phyloP scores from a whole-genome alignment of 176 grass and related monocot species.

The sorghum (Sorghum bicolor) region DNA sequence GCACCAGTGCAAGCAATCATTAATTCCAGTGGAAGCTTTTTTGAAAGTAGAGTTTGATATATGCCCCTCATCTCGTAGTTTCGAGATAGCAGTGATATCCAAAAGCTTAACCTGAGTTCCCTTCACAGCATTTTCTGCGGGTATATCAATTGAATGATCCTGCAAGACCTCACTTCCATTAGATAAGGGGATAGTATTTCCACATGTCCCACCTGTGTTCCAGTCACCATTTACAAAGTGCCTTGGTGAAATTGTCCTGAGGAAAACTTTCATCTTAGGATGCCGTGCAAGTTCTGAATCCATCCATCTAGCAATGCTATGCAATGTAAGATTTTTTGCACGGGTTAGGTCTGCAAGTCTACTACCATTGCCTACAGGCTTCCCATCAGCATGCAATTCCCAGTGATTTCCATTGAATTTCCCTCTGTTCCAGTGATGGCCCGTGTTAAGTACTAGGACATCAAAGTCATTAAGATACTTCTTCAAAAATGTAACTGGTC shows the following conservation, averaged over 20 bases:
- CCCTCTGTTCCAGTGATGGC: slow-evolving; percentile 98
- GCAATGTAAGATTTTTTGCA: slow-evolving; percentile 75
- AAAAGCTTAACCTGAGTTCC: slow-evolving; percentile 73
- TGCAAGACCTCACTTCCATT: slow-evolving; percentile 65
- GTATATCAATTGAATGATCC: slow-evolving; percentile 65
- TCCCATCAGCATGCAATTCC: slow-evolving; percentile 71
- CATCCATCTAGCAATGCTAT: slow-evolving; percentile 74
- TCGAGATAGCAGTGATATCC: slow-evolving; percentile 83
- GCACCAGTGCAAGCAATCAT: slow-evolving; percentile 98
- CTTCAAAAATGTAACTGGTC: slow-evolving; percentile 80
- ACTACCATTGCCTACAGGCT: slow-evolving; percentile 41
- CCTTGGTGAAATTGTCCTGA: slow-evolving; percentile 88
- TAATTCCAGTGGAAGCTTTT: slow-evolving; percentile 51
- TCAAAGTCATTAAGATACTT: slow-evolving; percentile 67
- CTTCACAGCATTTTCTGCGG: slow-evolving; percentile 60
- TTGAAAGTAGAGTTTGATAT: slow-evolving; percentile 76
- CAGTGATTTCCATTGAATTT: slow-evolving; percentile 87
- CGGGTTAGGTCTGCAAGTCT: slow-evolving; percentile 48
- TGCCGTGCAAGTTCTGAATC: slow-evolving; percentile 48
- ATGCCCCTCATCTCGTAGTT: slow-evolving; percentile 84
- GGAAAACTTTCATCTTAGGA: slow-evolving; percentile 69
- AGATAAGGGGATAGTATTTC: slow-evolving; percentile 63
- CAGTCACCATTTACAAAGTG: slow-evolving; percentile 97
- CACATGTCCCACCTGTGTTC: slow-evolving; percentile 96
- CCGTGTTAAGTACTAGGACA: slow-evolving; percentile 89